A percentile compares a stretch with the other conserved stretches of the same genome.
phyloP scores from a whole-genome alignment of 225 moss, liverwort and hornwort genomes.

The Sphagnum tenellum region DNA sequence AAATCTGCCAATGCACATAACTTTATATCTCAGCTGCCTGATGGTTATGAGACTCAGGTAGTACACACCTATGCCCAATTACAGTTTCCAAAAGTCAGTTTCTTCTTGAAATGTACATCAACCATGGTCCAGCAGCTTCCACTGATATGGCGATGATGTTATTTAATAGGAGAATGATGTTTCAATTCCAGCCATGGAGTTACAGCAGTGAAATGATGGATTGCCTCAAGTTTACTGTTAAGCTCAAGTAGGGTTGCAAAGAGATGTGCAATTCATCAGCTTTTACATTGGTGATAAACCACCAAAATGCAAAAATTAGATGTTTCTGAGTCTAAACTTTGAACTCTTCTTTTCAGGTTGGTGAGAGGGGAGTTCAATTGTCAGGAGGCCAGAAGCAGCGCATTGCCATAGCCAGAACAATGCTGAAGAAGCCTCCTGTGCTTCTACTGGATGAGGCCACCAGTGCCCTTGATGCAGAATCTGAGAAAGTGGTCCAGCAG shows the following conservation, averaged over 20 bases:
- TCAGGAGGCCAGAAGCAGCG: constrained; percentile 60
- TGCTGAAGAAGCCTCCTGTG: constrained; percentile 53
- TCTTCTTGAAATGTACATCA: too few species aligned
- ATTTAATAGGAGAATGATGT: too few species aligned
- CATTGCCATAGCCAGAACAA: constrained; percentile 63
- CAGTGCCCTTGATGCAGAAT: constrained; percentile 59
- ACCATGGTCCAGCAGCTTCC: too few species aligned
- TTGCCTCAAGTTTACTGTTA: too few species aligned
- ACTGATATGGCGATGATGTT: too few species aligned
- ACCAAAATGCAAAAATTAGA: neutral
- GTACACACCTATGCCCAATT: too few species aligned
- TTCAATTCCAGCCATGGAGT: too few species aligned
- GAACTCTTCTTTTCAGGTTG: constrained; percentile 32
- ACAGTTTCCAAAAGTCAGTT: too few species aligned
- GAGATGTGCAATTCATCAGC: too few species aligned
- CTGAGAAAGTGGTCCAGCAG: constrained; percentile 46
- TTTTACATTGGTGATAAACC: too few species aligned
- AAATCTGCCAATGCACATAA: constrained; percentile 59
- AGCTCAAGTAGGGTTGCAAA: too few species aligned
- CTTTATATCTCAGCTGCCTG: constrained; percentile 62
- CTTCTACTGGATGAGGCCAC: constrained; percentile 70
- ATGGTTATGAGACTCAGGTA: constrained; percentile 60
- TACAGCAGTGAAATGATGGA: too few species aligned
- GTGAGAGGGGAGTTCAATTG: constrained; percentile 55
- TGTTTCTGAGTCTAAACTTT: neutral